Evolutionary conservation across 2,329 filamentous ascomycete genomes (phyloP).

Genomic region (Cercospora sp.): DNA sequence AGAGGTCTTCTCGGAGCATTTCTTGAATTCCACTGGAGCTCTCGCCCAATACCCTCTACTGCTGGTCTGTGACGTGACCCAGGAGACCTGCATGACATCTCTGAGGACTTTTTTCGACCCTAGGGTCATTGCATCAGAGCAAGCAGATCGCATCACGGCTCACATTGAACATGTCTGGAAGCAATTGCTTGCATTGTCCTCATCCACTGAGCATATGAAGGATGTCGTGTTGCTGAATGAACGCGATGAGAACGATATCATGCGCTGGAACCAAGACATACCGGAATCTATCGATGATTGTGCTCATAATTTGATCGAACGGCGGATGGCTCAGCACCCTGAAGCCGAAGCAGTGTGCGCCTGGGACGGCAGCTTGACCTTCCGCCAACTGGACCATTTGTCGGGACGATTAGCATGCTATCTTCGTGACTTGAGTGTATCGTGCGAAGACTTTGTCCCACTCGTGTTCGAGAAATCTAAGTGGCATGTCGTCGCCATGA

Average conservation of each 20-base stretch:
- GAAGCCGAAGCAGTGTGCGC: neutral
- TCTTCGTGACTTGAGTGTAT: neutral
- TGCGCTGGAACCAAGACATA: neutral
- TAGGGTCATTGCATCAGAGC: neutral
- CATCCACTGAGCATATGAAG: neutral
- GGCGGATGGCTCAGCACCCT: neutral
- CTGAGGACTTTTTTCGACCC: neutral
- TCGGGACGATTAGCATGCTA: neutral
- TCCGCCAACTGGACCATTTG: neutral
- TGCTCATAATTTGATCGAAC: neutral
- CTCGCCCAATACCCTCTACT: neutral
- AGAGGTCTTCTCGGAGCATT: neutral
- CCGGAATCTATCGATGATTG: neutral
- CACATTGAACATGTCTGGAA: neutral
- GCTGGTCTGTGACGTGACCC: neutral
- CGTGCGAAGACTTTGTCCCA: neutral
- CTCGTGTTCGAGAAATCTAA: neutral
- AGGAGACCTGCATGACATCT: neutral
- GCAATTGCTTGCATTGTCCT: neutral
- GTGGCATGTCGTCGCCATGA: conserved; percentile 25
- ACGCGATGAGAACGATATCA: neutral
- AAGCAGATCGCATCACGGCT: neutral
- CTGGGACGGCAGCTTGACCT: neutral
- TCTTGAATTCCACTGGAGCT: neutral
- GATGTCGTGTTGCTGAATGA: neutral